phyloP scores from a whole-genome alignment of 192 early-diverging fungal species.

The Gigaspora rosea region DNA sequence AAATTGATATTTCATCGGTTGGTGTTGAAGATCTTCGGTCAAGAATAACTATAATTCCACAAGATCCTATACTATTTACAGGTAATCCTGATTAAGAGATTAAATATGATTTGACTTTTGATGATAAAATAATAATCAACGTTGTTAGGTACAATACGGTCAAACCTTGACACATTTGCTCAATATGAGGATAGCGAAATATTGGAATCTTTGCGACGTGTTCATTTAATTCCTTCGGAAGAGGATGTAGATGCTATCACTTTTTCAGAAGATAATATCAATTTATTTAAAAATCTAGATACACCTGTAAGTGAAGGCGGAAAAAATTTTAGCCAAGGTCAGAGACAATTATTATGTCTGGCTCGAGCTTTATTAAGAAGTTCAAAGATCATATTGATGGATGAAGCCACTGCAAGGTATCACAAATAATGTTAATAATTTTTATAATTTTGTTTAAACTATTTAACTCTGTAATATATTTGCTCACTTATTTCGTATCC shows the following conservation, averaged over 20 bases:
- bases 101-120: background rate
- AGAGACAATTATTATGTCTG: no score
- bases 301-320: slow-evolving; percentile 66
- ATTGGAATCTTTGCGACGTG: slow-evolving; percentile 70
- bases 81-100: background rate
- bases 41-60: slow-evolving; percentile 76
- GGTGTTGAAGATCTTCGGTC: slow-evolving; percentile 75
- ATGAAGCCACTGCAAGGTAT: slow-evolving; percentile 51
- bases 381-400: slow-evolving; percentile 43
- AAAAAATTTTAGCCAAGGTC: slow-evolving; percentile 21
- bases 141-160: slow-evolving; percentile 59
- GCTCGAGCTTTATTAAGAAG: no score
- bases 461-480: background rate
- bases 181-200: slow-evolving; percentile 64
- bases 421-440: no score
- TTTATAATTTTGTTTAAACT: background rate
- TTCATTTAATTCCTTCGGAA: slow-evolving; percentile 51
- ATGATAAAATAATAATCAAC: background rate
- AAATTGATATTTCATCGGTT: slow-evolving; percentile 72
- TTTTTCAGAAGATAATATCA: slow-evolving; percentile 35
- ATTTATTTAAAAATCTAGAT: slow-evolving; percentile 53
- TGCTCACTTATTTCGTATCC: background rate
- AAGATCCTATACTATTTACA: slow-evolving; percentile 70
- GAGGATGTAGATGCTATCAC: slow-evolving; percentile 27
- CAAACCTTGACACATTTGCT: slow-evolving; percentile 80